These are phyloP conservation scores for Talaromyces atroroseus DNA, from an alignment of 2,329 filamentous ascomycete genomes.

Conservation along the genomic window DNA sequence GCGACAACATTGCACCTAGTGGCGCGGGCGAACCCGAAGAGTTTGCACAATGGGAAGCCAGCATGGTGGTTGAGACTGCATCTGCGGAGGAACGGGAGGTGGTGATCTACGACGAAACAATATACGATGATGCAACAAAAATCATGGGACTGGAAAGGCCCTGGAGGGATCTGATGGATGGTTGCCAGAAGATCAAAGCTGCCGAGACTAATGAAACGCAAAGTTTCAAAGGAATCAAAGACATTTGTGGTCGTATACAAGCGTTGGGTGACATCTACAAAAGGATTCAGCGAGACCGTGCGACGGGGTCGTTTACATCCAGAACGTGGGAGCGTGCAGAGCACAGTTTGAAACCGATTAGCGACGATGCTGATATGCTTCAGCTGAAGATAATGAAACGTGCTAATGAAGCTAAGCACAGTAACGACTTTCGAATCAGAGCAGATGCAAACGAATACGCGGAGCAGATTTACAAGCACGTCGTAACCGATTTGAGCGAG, in stretches of 20 bases:
- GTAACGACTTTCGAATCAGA: constrained; percentile 1
- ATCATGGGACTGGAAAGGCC: constrained; percentile 1
- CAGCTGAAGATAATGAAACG: neutral
- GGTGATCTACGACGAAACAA: neutral
- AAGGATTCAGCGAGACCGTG: constrained; percentile 8
- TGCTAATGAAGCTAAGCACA: neutral
- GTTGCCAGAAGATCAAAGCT: neutral
- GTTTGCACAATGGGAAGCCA: constrained; percentile 6
- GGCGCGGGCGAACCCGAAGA: neutral
- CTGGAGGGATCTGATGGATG: constrained; percentile 4
- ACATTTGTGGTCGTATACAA: neutral
- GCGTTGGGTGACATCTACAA: constrained; percentile 3
- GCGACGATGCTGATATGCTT: constrained; percentile 1
- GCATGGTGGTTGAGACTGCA: neutral
- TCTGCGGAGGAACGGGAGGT: neutral
- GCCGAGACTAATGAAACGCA: neutral
- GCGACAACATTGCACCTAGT: neutral
- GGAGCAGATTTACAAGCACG: constrained; percentile 17
- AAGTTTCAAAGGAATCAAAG: neutral
- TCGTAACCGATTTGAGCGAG: constrained; percentile 17
- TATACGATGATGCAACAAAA: constrained; percentile 6
- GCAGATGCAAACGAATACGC: constrained; percentile 14
- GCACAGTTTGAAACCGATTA: neutral
- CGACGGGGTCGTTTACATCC: neutral
- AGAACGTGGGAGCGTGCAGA: neutral